Evolutionary conservation across 1,139 yeast genomes (phyloP), one percentile per base, ranked within the genome.

Genomic region (Yamadazyma sp.): DNA sequence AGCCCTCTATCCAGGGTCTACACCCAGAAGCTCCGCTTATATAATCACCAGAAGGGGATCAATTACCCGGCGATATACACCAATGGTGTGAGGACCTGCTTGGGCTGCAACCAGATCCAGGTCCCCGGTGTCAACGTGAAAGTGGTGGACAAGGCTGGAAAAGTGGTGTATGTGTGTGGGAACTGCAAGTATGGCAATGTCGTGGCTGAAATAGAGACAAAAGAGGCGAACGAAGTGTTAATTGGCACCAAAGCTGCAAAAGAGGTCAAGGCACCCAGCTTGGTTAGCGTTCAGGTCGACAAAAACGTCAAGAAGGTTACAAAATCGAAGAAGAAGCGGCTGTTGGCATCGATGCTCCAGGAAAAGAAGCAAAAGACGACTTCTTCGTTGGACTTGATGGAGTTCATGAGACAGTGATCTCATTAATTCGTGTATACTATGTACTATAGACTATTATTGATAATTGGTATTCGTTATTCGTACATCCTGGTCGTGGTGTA

Each of bases 61-160:
- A 60, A 55, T 31, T 49, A 66, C 22, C 72, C 75, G 0, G 53
- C 51, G 0, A 25, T 42, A 7, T 39, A 50, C 39, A 41, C 48
- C 5, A 55, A 51, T 34, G 53, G 53, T 2, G 16, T 33, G 14
- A 72, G 66, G 46, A 69, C 67, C 47, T 80, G 86, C 48, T 51
- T 56, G 1, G 49, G 53, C 12, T 79, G 86, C 54, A 75, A 77
- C 2, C 49, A 58, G 4, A 50, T 75, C 3, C 59, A 63, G 36
- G 59, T 79, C 1, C 76, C 82, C 0, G 79, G 79, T 0, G 41
- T 71, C 17, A 78, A 72, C 18, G 54, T 69, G 18, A 51, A 25
- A 53, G 53, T 50, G 18, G 37, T 51, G 40, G 49, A 31, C 5
- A 7, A 12, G 2, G 33, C 36, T 4, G 15, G 25, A 11, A 15